Evolutionary conservation across 192 early-diverging fungal species (phyloP).

Genomic region (Podila epigama): DNA sequence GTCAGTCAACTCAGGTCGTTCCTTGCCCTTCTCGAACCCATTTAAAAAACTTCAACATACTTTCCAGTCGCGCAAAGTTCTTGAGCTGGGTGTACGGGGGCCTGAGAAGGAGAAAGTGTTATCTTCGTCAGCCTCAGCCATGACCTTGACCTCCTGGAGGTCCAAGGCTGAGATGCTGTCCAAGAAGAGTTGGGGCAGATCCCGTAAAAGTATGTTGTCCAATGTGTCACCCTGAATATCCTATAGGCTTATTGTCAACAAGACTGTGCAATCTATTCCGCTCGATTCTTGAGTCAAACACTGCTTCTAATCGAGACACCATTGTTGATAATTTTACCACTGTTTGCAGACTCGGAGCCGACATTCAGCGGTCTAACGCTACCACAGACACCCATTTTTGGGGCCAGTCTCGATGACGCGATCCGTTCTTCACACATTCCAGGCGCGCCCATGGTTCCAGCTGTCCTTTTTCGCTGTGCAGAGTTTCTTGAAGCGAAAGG

Average conservation of each 20-base stretch:
- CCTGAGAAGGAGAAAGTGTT: conserved; percentile 11
- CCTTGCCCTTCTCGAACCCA: conserved; percentile 37
- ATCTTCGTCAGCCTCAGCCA: conserved; percentile 33
- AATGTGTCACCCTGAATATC: neutral
- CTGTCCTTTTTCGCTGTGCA: conserved; percentile 48
- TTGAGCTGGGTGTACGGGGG: neutral
- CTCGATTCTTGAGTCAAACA: neutral
- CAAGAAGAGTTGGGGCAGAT: conserved; percentile 39
- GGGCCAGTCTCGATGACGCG: conserved; percentile 33
- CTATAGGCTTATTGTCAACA: neutral
- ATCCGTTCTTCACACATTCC: conserved; percentile 40
- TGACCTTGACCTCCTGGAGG: conserved; percentile 49
- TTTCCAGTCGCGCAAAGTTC: conserved; percentile 6
- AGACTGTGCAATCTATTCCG: too few relatives aligned
- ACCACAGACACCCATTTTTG: conserved; percentile 26
- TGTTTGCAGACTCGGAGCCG: conserved; percentile 30
- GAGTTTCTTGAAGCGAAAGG: conserved; percentile 55
- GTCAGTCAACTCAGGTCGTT: conserved; percentile 14
- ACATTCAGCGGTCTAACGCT: conserved; percentile 21
- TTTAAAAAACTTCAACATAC: conserved; percentile 42
- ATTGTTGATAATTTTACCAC: neutral
- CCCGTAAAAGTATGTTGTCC: conserved; percentile 43
- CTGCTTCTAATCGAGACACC: neutral
- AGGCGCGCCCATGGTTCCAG: conserved; percentile 41
- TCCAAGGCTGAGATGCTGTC: conserved; percentile 44